A percentile compares a stretch with the other conserved stretches of the same genome.
phyloP scores from a whole-genome alignment of 2,329 filamentous ascomycete species.

The Dactylellina leptospora region DNA sequence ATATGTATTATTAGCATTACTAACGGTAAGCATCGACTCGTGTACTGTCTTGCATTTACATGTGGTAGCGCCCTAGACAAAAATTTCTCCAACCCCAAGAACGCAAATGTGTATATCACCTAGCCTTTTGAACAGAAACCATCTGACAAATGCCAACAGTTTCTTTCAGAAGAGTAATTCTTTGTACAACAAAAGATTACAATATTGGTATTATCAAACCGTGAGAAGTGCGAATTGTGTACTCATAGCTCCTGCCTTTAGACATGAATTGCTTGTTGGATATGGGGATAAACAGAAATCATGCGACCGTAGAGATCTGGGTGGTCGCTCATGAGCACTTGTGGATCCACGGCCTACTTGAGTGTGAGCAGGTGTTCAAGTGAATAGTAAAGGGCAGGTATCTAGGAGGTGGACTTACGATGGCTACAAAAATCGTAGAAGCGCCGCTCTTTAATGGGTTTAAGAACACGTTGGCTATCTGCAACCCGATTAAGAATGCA shows the following conservation, averaged over 20 bases:
- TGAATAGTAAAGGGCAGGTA: neutral
- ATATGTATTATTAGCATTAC: neutral
- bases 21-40: neutral
- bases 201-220: neutral
- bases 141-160: too few species aligned
- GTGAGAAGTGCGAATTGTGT: neutral
- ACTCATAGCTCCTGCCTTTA: neutral
- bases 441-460: conserved; percentile 88
- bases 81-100: too few species aligned
- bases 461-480: conserved; percentile 88
- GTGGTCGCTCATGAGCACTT: conserved; percentile 81
- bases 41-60: too few species aligned
- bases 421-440: conserved; percentile 88
- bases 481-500: conserved; percentile 86
- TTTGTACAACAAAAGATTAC: too few species aligned
- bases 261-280: conserved; percentile 74
- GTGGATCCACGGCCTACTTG: conserved; percentile 70
- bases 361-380: conserved; percentile 28
- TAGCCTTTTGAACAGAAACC: too few species aligned
- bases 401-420: conserved; percentile 64
- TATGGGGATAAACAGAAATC: conserved; percentile 81
- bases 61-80: too few species aligned
- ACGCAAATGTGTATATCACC: too few species aligned
- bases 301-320: conserved; percentile 81
- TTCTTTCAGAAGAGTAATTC: too few species aligned